These are phyloP conservation scores for Hymenoscyphus salicellus DNA, from an alignment of 2,329 filamentous ascomycete species.

Conservation along the genomic window DNA sequence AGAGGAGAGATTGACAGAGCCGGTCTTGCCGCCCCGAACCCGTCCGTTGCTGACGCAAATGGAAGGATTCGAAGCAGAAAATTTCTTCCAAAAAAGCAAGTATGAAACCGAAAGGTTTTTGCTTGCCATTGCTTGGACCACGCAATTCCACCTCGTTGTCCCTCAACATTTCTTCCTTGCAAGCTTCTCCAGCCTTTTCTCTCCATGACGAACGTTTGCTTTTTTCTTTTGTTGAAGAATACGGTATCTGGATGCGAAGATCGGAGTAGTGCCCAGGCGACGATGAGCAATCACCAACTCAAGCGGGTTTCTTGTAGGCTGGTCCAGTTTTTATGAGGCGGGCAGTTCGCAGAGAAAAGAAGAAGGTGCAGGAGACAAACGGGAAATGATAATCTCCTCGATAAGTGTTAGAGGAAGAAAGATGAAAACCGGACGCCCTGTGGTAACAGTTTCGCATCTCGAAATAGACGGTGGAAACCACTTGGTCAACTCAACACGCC, in stretches of 20 bases:
- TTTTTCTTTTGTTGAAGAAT: background rate
- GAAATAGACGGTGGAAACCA: background rate
- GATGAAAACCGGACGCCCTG: background rate
- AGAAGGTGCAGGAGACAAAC: background rate
- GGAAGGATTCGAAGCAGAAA: slow-evolving; percentile 10
- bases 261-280: background rate
- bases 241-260: background rate
- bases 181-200: background rate
- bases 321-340: background rate
- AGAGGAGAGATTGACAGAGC: background rate
- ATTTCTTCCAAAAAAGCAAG: slow-evolving; percentile 15
- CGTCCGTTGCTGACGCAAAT: background rate
- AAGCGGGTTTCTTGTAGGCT: background rate
- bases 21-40: slow-evolving; percentile 13
- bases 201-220: background rate
- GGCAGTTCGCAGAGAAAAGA: background rate
- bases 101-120: slow-evolving; percentile 2
- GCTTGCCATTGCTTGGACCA: too few species aligned
- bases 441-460: background rate
- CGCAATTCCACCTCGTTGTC: background rate
- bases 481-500: background rate
- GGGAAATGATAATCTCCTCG: background rate
- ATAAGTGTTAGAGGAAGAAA: background rate
- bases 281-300: background rate
- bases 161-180: background rate